These are phyloP conservation scores for Syzygium syzygioides DNA, from an alignment of 441 rosid genomes.

Conservation along the genomic window DNA sequence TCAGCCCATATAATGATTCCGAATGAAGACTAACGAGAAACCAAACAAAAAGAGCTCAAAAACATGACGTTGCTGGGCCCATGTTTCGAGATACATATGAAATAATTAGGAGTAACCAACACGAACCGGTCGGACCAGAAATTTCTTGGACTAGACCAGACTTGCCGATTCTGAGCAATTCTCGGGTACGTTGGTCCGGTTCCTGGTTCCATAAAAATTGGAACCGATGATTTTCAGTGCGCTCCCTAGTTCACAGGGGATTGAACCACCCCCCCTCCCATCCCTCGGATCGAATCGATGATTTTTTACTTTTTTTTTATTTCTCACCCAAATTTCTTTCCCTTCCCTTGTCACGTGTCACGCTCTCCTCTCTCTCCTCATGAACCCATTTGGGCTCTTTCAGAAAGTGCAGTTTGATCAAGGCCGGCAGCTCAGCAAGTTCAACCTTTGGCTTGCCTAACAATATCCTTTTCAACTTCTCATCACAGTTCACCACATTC, in stretches of 20 bases:
- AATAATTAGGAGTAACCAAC: neutral
- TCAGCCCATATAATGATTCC: neutral
- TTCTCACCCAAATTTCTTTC: no score
- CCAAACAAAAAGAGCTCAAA: neutral
- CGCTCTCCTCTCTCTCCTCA: neutral
- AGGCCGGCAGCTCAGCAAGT: conserved; percentile 69
- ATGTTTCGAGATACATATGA: neutral
- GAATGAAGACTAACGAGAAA: neutral
- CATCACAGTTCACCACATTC: conserved; percentile 77
- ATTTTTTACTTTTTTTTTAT: no score
- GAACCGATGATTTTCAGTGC: no score
- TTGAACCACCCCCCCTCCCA: no score
- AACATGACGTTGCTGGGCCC: neutral
- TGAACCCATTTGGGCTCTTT: conserved; percentile 44
- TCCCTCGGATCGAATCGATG: no score
- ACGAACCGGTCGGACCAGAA: no score
- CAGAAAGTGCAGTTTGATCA: conserved; percentile 81
- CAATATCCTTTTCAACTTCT: conserved; percentile 61
- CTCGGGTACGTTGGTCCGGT: no score
- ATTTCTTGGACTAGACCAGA: no score
- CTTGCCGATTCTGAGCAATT: fast-evolving
- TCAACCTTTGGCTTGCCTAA: conserved; percentile 70
- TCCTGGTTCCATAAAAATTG: no score
- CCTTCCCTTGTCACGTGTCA: no score
- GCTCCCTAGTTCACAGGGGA: no score